Evolutionary conservation across 257 asterid genomes (phyloP), one percentile per base, ranked within the genome.

Genomic region (Solanum tarijense): DNA sequence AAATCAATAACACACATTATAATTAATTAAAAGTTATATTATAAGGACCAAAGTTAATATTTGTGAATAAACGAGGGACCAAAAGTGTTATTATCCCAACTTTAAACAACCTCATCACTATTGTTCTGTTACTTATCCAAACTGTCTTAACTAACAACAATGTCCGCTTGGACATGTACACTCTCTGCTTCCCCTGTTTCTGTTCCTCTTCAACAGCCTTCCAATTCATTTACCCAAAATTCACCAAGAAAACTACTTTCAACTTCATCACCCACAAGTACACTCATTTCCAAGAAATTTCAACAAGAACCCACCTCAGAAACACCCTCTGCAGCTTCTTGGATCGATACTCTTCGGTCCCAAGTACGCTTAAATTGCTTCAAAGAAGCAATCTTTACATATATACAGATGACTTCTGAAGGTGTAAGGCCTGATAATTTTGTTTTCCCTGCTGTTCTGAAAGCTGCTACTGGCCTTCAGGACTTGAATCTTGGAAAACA

Each of bases 381-480:
- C 94, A 86, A 87, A 60, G 93, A 95, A 78, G 97, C 98, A 89
- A 89, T 96, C 71, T 43, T 94, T 60, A 91, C 94, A 84, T 96
- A 92, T 86, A 36, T 93, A 31, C 91, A 94, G 76, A 95, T 95
- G 97, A 95, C 85, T 46, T 16, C 87, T 41, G 88, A 89, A n/a
- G 98, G 98, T 58, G 29, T 95, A 85, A 90, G 32, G 16, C 98
- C 98, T 16, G 99, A 95, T 74, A 94, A 94, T 62, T 95, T 93
- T 87, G 95, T 94, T 72, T 95, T 94, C 81, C 99, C 98, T 1
- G 97, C 98, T 0, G 95, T 89, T 60, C 83, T 95, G 85, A 96
- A 96, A 91, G 95, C 98, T 16, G 93, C 90, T n/a, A 91, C 99
- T 4, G 92, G 92, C 86, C 95, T 94, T 69, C 94, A 88, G 32